phyloP scores from a whole-genome alignment of 208 protist species.

The Trypanosoma theileri region DNA sequence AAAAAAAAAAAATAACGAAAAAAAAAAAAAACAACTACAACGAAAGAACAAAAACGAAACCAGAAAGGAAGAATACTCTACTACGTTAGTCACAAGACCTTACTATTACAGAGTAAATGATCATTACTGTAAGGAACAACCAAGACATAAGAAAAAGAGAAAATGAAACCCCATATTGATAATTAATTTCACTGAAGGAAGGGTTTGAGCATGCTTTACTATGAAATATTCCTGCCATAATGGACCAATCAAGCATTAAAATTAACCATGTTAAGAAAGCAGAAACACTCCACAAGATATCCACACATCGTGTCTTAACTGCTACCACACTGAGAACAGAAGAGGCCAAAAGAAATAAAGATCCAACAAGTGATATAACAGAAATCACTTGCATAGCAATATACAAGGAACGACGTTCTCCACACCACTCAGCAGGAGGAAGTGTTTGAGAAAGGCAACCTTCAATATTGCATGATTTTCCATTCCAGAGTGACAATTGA shows the following conservation, averaged over 20 bases:
- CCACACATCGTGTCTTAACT: not conserved
- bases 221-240: conserved; percentile 17
- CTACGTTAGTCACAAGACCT: not conserved
- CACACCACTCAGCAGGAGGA: conserved; percentile 8
- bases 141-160: conserved; percentile 18
- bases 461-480: conserved; percentile 7
- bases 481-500: conserved; percentile 14
- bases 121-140: not conserved
- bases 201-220: conserved; percentile 2
- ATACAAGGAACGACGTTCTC: conserved; percentile 2
- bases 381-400: conserved; percentile 15
- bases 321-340: not conserved
- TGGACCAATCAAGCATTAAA: not conserved
- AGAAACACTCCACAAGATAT: conserved; percentile 8
- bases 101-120: conserved; percentile 2
- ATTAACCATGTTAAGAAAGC: conserved; percentile 5
- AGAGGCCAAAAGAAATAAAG: conserved; percentile 5
- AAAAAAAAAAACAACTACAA: not conserved
- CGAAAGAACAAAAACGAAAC: too few relatives aligned
- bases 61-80: too few relatives aligned
- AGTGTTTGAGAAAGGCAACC: conserved; percentile 9
- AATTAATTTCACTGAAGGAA: conserved; percentile 14
- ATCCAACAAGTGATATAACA: conserved; percentile 8
- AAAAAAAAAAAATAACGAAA: too few relatives aligned
- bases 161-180: conserved; percentile 12